These are phyloP conservation scores for Phialocephala sp. DNA, from an alignment of 2,329 filamentous ascomycete genomes.

Conservation along the genomic window DNA sequence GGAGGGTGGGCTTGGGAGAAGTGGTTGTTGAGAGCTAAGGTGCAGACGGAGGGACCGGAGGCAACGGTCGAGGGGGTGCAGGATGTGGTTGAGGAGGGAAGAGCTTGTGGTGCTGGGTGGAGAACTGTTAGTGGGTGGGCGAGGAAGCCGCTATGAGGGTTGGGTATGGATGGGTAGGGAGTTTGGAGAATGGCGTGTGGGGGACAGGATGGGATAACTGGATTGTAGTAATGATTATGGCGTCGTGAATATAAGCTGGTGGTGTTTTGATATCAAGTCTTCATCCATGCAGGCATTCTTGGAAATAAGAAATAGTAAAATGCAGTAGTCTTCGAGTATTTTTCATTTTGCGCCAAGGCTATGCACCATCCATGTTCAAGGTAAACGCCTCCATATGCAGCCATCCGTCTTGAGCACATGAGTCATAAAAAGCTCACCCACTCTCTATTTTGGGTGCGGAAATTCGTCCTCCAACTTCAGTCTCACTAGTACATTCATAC, in stretches of 20 bases:
- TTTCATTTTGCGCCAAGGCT: conserved; percentile 18
- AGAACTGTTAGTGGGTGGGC: conserved; percentile 68
- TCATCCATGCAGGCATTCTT: background rate
- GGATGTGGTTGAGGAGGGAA: conserved; percentile 67
- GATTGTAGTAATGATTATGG: background rate
- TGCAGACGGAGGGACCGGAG: conserved; percentile 79
- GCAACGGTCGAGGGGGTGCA: conserved; percentile 66
- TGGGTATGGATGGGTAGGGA: background rate
- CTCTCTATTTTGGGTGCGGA: conserved; percentile 51
- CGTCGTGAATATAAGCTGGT: conserved; percentile 9
- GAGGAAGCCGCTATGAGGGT: conserved; percentile 56
- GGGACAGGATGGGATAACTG: background rate
- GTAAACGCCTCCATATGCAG: conserved; percentile 14
- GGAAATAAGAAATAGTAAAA: background rate
- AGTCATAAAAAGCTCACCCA: background rate
- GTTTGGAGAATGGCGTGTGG: background rate
- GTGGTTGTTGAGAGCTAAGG: conserved; percentile 88
- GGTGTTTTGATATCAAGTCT: conserved; percentile 8
- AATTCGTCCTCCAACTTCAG: conserved; percentile 95
- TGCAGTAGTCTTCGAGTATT: background rate
- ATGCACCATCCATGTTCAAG: conserved; percentile 12
- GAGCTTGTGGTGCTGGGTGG: conserved; percentile 63
- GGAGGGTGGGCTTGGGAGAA: conserved; percentile 95
- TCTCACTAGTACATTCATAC: conserved; percentile 97
- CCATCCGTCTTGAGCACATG: conserved; percentile 4